Conservation (phyloP, 441 rosid species). For the Eruca vesicaria region DNA sequence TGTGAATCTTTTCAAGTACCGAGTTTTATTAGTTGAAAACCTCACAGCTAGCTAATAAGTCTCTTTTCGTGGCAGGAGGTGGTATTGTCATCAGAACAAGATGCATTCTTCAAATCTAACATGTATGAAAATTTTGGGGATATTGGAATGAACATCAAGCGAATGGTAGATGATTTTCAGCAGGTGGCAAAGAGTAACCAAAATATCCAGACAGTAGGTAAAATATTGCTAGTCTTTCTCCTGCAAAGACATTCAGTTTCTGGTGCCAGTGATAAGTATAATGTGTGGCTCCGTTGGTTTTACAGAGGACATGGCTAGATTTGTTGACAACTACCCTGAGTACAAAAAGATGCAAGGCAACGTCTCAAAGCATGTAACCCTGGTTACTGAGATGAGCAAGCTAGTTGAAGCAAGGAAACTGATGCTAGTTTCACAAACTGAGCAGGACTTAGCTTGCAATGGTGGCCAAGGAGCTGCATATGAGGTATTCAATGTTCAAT, state of each 20-base stretch:
- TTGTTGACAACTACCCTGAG: constrained; percentile 93
- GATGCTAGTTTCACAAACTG: constrained; percentile 88
- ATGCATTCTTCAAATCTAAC: constrained; percentile 81
- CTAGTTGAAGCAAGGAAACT: constrained; percentile 90
- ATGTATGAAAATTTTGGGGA: constrained; percentile 97
- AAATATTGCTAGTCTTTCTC: constrained; percentile 28
- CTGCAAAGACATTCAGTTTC: constrained; percentile 10
- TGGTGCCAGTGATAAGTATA: background rate
- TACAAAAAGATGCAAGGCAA: constrained; percentile 97
- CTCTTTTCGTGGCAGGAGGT: constrained; percentile 62
- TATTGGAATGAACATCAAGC: constrained; percentile 93
- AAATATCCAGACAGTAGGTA: constrained; percentile 92
- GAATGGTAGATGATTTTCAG: constrained; percentile 97
- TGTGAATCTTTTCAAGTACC: constrained; percentile 22
- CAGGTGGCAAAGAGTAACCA: constrained; percentile 95
- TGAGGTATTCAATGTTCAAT: constrained; percentile 56
- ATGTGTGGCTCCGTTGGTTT: constrained; percentile 34
- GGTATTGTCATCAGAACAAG: constrained; percentile 93
- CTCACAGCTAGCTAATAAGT: constrained; percentile 13
- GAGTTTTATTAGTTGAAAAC: constrained; percentile 1
- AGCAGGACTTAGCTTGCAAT: constrained; percentile 96
- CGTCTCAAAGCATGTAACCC: constrained; percentile 92
- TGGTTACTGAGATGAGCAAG: constrained; percentile 99
- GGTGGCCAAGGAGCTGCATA: constrained; percentile 97
- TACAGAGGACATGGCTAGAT: constrained; percentile 98